These are phyloP conservation scores for Wallacemonas sp. DNA, from an alignment of 208 protist genomes.

Conservation along the genomic window DNA sequence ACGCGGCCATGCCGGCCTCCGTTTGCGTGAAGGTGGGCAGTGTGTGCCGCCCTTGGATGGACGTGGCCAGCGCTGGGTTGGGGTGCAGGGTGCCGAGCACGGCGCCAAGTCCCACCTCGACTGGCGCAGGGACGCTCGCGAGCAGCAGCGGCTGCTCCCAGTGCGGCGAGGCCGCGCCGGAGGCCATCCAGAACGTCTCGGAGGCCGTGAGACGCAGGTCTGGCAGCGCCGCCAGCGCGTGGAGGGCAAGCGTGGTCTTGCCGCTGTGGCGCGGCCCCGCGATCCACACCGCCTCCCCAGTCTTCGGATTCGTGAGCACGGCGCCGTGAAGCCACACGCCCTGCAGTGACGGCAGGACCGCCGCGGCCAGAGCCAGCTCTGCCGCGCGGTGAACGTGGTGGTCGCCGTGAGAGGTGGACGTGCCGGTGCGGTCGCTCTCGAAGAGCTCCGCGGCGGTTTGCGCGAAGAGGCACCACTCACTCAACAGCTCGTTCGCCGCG, in stretches of 20 bases:
- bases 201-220: conserved; percentile 49
- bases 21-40: conserved; percentile 23
- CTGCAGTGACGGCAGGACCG: conserved; percentile 38
- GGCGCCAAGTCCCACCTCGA: conserved; percentile 59
- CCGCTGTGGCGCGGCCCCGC: conserved; percentile 54
- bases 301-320: conserved; percentile 38
- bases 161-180: conserved; percentile 23
- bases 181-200: conserved; percentile 55
- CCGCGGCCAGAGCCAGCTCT: conserved; percentile 44
- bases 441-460: conserved; percentile 17
- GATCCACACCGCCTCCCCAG: conserved; percentile 48
- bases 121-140: conserved; percentile 41
- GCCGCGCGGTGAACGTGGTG: conserved; percentile 33
- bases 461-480: conserved; percentile 73
- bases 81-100: conserved; percentile 64
- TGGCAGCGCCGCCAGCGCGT: conserved; percentile 41
- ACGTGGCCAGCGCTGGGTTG: conserved; percentile 43
- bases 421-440: not conserved
- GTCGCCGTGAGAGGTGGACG: conserved; percentile 3
- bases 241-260: conserved; percentile 82
- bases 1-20: conserved; percentile 19
- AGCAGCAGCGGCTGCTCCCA: conserved; percentile 19
- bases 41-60: conserved; percentile 8
- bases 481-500: conserved; percentile 49
- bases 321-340: conserved; percentile 65